phyloP scores from a whole-genome alignment of 345 rosid genomes.

The Pistacia integerrima region DNA sequence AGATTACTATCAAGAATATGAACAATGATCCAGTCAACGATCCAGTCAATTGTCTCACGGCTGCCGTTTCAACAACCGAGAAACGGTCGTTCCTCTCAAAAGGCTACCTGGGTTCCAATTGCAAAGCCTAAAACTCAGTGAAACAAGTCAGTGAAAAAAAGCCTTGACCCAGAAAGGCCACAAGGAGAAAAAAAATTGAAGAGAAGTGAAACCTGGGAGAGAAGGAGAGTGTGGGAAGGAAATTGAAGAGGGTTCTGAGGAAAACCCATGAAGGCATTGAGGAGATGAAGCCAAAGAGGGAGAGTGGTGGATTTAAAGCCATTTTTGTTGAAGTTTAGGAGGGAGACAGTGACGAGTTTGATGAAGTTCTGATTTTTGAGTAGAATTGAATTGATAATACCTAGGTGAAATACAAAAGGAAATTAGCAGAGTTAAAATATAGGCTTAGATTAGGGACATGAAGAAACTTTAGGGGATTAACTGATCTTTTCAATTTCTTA shows the following conservation, averaged over 20 bases:
- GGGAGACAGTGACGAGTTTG: too few species aligned
- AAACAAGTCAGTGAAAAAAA: background rate
- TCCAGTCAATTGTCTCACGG: conserved; percentile 72
- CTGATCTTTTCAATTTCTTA: too few species aligned
- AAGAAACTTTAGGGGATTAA: too few species aligned
- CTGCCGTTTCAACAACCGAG: conserved; percentile 44
- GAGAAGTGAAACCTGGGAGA: conserved; percentile 29
- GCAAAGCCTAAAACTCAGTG: conserved; percentile 28
- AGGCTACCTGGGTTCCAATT: conserved; percentile 25
- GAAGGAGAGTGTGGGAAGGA: conserved; percentile 1
- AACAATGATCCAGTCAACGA: conserved; percentile 39
- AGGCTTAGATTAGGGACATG: too few species aligned
- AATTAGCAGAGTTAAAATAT: too few species aligned
- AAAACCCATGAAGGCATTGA: conserved; percentile 1
- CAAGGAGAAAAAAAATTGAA: background rate
- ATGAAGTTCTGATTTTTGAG: too few species aligned
- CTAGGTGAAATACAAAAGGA: too few species aligned
- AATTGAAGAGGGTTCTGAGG: background rate
- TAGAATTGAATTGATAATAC: too few species aligned
- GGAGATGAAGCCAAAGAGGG: background rate
- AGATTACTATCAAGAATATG: too few species aligned
- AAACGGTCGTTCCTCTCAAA: conserved; percentile 37
- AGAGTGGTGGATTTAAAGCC: conserved; percentile 11
- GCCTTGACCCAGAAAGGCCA: background rate
- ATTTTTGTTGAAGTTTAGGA: background rate